phyloP scores from a whole-genome alignment of 441 rosid species.

The Biscutella laevigata region DNA sequence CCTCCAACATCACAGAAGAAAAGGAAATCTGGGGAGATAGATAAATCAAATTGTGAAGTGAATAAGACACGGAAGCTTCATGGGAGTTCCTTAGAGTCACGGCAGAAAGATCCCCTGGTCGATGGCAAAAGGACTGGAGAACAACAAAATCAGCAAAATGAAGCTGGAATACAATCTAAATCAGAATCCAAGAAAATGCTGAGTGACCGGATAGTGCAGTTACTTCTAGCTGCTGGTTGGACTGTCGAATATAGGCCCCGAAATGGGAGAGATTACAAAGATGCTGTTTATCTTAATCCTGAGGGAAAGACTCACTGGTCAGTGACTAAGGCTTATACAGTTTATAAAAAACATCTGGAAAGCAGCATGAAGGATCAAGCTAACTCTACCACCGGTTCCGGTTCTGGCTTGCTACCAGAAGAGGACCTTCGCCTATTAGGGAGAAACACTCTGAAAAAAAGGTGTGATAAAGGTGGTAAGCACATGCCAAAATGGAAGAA shows the following conservation, averaged over 20 bases:
- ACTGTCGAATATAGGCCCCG: conserved; percentile 71
- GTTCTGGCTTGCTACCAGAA: conserved; percentile 57
- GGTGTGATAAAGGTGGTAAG: conserved; percentile 45
- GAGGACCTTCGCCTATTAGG: conserved; percentile 57
- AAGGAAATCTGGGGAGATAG: conserved; percentile 5
- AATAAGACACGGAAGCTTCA: conserved; percentile 6
- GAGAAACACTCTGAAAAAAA: conserved; percentile 37
- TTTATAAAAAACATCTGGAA: conserved; percentile 51
- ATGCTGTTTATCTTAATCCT: conserved; percentile 92
- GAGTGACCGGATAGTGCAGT: conserved; percentile 57
- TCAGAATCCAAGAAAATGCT: conserved; percentile 41
- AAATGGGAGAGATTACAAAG: conserved; percentile 43
- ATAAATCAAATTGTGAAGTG: conserved; percentile 12
- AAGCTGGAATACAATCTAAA: conserved; percentile 26
- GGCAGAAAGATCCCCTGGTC: not conserved
- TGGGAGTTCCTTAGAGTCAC: conserved; percentile 18
- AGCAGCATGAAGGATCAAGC: conserved; percentile 28
- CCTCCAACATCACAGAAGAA: conserved; percentile 20
- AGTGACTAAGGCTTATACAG: conserved; percentile 71
- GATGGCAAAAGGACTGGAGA: conserved; percentile 19
- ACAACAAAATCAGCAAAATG: conserved; percentile 12
- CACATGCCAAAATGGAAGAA: conserved; percentile 22
- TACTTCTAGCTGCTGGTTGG: conserved; percentile 88
- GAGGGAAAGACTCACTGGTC: conserved; percentile 95
- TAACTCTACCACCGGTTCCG: conserved; percentile 35